Evolutionary conservation across 208 protist species (phyloP), one percentile per base, ranked within the genome.

Genomic region (Leptomonas seymouri): DNA sequence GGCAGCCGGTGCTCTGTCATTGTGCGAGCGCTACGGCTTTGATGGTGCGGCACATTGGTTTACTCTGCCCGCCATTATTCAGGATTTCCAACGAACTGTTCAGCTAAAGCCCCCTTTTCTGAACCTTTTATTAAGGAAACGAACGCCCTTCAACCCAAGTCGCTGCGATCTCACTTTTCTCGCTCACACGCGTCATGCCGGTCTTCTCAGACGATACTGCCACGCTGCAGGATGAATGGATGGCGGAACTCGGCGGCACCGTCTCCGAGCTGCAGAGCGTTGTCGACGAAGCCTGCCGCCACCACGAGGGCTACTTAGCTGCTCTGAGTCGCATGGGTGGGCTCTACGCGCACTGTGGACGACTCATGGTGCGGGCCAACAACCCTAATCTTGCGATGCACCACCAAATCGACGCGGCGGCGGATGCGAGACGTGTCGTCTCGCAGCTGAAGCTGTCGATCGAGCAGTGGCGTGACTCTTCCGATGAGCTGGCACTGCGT

Each of bases 361-460:
- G 28, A 21, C 58, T 64, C 18, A 51, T 64, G 42, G 58, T 54
- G 45, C 58, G n/a, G 23, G 25, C 20, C 18, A 41, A 36, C 41
- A 54, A 39, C 7, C 23, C 41, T 23, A 11, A 11, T 39, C 58
- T 39, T 21, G 58, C 45, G 4, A 2, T 16, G 0, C 58, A n/a
- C 0, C 58, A 51, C 44, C 44, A 3, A 15, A 23, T 54, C 1
- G 45, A 34, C 16, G 25, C 6, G 6, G 45, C 45, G 8, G 21
- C 58, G 8, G 42, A 49, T 0, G 58, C 45, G 23, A 25, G 45
- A 15, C 6, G 16, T 1, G 58, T 41, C 2, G 39, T 42, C 25
- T 12, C 45, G 23, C 58, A 64, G 44, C 18, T 53, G 44, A 30
- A 64, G 41, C 44, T 49, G n/a, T 64, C 58, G 28, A 64, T 64